Evolutionary conservation across 2,329 filamentous ascomycete genomes (phyloP), one percentile per base, ranked within the genome.

Genomic region (Zasmidium angulare): DNA sequence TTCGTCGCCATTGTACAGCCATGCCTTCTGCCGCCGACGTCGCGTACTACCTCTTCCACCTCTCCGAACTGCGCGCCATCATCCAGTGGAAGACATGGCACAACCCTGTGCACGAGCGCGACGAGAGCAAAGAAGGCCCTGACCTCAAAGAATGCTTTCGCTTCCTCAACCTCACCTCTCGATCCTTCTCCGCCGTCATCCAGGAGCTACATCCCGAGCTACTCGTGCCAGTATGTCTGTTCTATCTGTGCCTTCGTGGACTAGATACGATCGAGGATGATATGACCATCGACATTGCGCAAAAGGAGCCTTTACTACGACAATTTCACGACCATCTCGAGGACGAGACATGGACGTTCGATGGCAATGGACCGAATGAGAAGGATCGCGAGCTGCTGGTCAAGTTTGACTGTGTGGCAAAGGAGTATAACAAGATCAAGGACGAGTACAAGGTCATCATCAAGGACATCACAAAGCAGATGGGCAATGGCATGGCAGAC

Each of bases 201-300:
- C 87, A 96, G 77, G 95, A 99, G 78, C 84, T 99, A 47, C 93
- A 97, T 73, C 92, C 92, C 0, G 93, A 99, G 78, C 86, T 99
- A 29, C 85, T 98, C 36, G 85, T 97, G 46, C 92, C 95, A 22
- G 84, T 98, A 49, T 87, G 88, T 57, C 81, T 98, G 10, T 99
- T 99, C 83, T 99, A 99, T 79, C 85, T 99, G 24, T 85, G 91
- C 55, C 83, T 99, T 56, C 90, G 95, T 62, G 95, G 91, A 50
- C 84, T 99, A 53, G 95, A 99, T 76, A 99, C 95, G n/a, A 90
- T 99, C 61, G 95, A 99, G 78, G 95, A 99, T 81, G 95, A 99
- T 77, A 98, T 97, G 87, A 96, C 92, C 3, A 88, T 99, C 61
- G 81, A 89, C 2, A 79, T 93, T 43, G 83, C 85, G 65, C 87